Base-by-base conservation (phyloP, 139 green algal genomes). In the Haematococcus lacustris region DNA sequence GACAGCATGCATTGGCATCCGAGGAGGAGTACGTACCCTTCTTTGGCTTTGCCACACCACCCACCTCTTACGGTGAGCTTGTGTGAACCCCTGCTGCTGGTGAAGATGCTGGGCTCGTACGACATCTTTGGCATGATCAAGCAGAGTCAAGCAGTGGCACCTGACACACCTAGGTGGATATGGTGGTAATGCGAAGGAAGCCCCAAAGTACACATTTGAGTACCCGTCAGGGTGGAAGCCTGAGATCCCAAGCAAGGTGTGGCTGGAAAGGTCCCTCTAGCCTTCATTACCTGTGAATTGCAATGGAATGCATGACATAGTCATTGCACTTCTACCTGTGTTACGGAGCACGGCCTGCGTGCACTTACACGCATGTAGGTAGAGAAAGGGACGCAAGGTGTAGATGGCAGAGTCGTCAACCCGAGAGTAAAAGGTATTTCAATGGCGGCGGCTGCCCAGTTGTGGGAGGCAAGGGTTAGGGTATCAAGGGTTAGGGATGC, bases 341-440 rank as follows among this genome's bases (percentile, higher is more conserved):
- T 9, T 37, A 64, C 4, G 23, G 4, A 9, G 25, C 13, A 64
- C 57, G 13, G 57, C 26, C 25, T 61, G 38, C 28, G 38, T 38
- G 70, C 38, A 50, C 57, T 70, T 57, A 30, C 51, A 41, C 32
- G 35, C 64, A n/a, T n/a, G 47, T 39, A 91, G 82, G 74, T 86
- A 26, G 83, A 95, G 78, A 95, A 96, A 82, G 91, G 91, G 71
- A 96, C 89, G 28, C 84, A 93, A 73, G 91, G 91, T 30, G 87
- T 95, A 40, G 91, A 96, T 71, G 82, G 86, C n/a, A 71, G 88
- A 28, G 87, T 96, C 9, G 73, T 85, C 28, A 87, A 87, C 76
- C 78, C 38, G 51, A 71, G 68, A 57, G 50, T 41, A 67, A 86
- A 85, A 64, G 77, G 76, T 82, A n/a, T n/a, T n/a, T n/a, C n/a